Evolutionary conservation across 2,329 filamentous ascomycete genomes (phyloP), one percentile per base, ranked within the genome.

Genomic region (Cercospora beticola): DNA sequence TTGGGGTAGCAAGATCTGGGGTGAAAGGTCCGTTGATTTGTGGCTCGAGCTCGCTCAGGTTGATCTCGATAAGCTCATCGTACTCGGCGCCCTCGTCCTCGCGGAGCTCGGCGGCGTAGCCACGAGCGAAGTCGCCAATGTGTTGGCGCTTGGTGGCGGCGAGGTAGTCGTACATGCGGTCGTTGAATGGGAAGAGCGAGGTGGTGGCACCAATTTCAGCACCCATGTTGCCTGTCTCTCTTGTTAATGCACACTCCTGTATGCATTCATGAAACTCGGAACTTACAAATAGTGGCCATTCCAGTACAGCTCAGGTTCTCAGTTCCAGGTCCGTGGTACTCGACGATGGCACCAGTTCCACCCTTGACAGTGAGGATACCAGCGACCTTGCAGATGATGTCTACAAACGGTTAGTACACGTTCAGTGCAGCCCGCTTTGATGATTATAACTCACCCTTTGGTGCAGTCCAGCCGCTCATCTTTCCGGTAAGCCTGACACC

Each of bases 1-100:
- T 96, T 62, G 95, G 95, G 7, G 95, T 98, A 66, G 93, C 94
- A 83, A 99, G 87, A 88, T 99, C 95, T 70, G 95, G 95, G 30
- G 95, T 99, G 88, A 98, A 98, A 73, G 95, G 95, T 74, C 95
- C 95, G 86, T 99, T 99, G 86, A 99, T 93, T 81, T 98, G 93
- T 74, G 95, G 95, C 86, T 99, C 95, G 60, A 99, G 90, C 83
- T 94, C 92, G 68, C 88, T 91, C 65, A 99, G 88, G 86, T 99
- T 94, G 84, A 99, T 92, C 84, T 97, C 94, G 78, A 98, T 93
- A 74, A 97, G 83, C 84, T 98, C 88, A 82, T 99, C 95, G 82
- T 98, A 99, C 83, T 98, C 90, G 74, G 92, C 92, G 75, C 93
- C 93, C 83, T 96, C 86, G 75, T 99, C 95, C 79, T 92, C 90